Conservation (phyloP, 805 yeast species). For the Pichia eremophila region DNA sequence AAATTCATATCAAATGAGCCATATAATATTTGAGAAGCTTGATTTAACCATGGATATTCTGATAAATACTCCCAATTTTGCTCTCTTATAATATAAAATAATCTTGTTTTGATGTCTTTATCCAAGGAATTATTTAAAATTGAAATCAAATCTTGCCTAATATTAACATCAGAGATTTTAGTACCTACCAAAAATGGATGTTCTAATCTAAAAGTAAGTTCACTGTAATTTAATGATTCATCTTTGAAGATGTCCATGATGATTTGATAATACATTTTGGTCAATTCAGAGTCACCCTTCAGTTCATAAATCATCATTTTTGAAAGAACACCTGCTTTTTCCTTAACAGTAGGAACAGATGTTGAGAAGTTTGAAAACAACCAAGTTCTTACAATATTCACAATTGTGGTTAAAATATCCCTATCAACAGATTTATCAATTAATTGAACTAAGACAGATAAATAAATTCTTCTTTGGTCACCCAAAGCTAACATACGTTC, state of each 20-base stretch:
- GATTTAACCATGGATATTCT: constrained; percentile 91
- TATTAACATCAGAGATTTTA: constrained; percentile 61
- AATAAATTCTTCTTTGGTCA: constrained; percentile 84
- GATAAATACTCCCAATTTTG: constrained; percentile 96
- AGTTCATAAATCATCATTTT: constrained; percentile 92
- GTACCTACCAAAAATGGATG: constrained; percentile 96
- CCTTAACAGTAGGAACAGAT: constrained; percentile 83
- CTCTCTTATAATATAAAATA: constrained; percentile 82
- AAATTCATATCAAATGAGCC: constrained; percentile 59
- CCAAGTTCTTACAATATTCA: constrained; percentile 78
- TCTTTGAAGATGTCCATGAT: constrained; percentile 83
- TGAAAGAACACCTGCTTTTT: constrained; percentile 85
- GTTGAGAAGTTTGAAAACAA: constrained; percentile 68
- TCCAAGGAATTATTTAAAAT: constrained; percentile 75
- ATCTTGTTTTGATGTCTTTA: constrained; percentile 63
- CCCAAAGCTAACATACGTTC: constrained; percentile 80
- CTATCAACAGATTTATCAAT: constrained; percentile 83
- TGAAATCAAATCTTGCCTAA: constrained; percentile 69
- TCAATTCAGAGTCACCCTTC: constrained; percentile 71
- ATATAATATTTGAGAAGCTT: constrained; percentile 77
- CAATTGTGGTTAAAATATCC: constrained; percentile 61
- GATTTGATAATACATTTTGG: constrained; percentile 74
- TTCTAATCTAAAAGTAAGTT: constrained; percentile 88
- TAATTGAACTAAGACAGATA: constrained; percentile 78
- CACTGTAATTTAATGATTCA: constrained; percentile 68